Base-by-base conservation (phyloP, 352 stramenopile species). In the Globisporangium middletonii region DNA sequence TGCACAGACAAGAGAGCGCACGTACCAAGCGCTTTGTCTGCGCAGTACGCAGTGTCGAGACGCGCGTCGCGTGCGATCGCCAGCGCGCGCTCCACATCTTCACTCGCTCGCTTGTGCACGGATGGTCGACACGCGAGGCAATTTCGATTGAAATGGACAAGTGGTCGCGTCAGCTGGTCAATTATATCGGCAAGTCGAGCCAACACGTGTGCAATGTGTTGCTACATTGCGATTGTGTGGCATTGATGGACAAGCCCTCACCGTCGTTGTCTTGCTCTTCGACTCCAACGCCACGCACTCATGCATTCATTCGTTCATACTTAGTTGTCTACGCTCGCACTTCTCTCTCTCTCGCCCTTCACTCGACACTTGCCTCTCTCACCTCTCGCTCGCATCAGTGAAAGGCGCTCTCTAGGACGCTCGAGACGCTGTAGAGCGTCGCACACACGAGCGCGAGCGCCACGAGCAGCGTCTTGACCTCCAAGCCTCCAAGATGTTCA, bases 381-480 rank as follows among this genome's bases (percentile, higher is more conserved):
- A 16, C 37, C 15, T 19, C 3, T 23, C 33, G 42, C 18, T 18
- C 19, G 12, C 53, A 59, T 41, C 35, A 49, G 16, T 57, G 27
- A n/a, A 46, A 23, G 13, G 19, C 42, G 2, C 28, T 26, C 42
- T 28, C 35, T 12, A 66, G 42, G 8, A 19, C 47, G 16, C 57
- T 43, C 4, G 56, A 43, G 35, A 65, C 38, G 53, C 57, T 56
- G 48, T 63, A 66, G 27, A 65, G 26, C 33, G 57, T 55, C 8
- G 53, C 37, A 48, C 61, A 28, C 45, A 71, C 13, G 38, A 71
- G 57, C 62, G 52, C 52, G 44, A 60, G 59, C 28, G 41, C 55
- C 8, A 65, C 16, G 13, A 68, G 46, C 19, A 50, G 13, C 42
- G 19, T 43, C 42, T 30, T 42, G 38, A 35, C 30, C 19, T 63